A percentile compares a stretch with the other conserved stretches of the same genome.
Conservation (phyloP, 345 rosid species). For the Populus simonii region DNA sequence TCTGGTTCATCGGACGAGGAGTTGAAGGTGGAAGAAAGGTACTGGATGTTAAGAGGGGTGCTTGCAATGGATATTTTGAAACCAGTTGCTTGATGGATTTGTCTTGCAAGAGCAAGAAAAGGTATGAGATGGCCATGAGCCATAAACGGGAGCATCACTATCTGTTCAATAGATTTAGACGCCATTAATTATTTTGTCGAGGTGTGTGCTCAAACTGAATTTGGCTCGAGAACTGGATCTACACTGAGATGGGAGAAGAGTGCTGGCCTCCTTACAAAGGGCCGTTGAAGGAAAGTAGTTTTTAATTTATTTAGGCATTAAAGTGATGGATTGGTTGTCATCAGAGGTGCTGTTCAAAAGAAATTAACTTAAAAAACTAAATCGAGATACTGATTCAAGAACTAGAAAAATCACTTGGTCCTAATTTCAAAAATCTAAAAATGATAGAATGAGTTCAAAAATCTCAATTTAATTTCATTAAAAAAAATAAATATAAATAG, state of each 20-base stretch:
- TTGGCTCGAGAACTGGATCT: not conserved
- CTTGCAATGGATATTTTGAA: slow-evolving; percentile 42
- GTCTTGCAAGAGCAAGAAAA: slow-evolving; percentile 38
- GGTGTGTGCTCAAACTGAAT: not conserved
- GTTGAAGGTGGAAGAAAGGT: slow-evolving; percentile 33
- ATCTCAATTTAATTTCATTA: no score
- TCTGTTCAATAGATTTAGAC: slow-evolving; percentile 17
- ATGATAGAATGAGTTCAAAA: no score
- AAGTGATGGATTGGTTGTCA: no score
- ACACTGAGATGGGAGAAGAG: not conserved
- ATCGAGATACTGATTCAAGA: no score
- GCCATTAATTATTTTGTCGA: not conserved
- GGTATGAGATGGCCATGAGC: slow-evolving; percentile 64
- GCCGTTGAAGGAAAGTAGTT: no score
- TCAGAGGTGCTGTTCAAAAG: no score
- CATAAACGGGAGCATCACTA: slow-evolving; percentile 46
- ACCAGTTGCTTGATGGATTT: slow-evolving; percentile 25
- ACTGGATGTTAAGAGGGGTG: slow-evolving; percentile 40
- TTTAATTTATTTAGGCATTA: no score
- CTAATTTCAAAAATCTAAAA: no score
- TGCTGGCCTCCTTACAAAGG: not conserved
- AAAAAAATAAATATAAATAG: no score
- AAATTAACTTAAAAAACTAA: no score
- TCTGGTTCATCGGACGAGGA: not conserved
- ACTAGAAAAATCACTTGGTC: no score